These are phyloP conservation scores for Boletus patriciae DNA, from an alignment of 768 basidiomycete genomes.

Conservation along the genomic window DNA sequence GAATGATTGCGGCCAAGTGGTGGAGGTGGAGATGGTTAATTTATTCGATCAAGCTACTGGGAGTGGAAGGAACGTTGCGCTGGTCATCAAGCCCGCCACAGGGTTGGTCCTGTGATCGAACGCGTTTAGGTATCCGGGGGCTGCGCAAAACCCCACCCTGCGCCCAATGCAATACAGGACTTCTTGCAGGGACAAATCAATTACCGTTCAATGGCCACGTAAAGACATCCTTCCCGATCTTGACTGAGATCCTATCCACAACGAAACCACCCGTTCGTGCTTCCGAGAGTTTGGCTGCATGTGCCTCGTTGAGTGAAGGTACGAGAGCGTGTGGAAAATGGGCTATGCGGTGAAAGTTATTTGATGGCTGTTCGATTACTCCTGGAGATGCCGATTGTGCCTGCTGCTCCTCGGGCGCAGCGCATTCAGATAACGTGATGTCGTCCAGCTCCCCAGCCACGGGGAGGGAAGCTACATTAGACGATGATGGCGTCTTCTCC, in stretches of 20 bases:
- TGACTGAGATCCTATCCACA: conserved; percentile 55
- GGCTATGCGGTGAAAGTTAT: conserved; percentile 48
- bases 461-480: conserved; percentile 4
- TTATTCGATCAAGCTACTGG: conserved; percentile 72
- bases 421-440: neutral
- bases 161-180: conserved; percentile 7
- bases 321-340: conserved; percentile 52
- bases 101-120: neutral
- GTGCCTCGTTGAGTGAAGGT: conserved; percentile 48
- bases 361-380: conserved; percentile 8
- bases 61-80: conserved; percentile 70
- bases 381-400: conserved; percentile 1
- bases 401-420: conserved; percentile 6
- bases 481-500: conserved; percentile 25
- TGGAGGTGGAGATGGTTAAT: conserved; percentile 53
- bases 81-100: conserved; percentile 47
- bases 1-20: conserved; percentile 18
- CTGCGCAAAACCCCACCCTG: conserved; percentile 3
- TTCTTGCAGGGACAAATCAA: conserved; percentile 6
- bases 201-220: conserved; percentile 42
- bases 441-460: conserved; percentile 2
- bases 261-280: conserved; percentile 51
- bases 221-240: conserved; percentile 67
- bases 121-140: conserved; percentile 6
- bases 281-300: conserved; percentile 41